phyloP scores from a whole-genome alignment of 345 rosid genomes.

The Arabidopsis thaliana region DNA sequence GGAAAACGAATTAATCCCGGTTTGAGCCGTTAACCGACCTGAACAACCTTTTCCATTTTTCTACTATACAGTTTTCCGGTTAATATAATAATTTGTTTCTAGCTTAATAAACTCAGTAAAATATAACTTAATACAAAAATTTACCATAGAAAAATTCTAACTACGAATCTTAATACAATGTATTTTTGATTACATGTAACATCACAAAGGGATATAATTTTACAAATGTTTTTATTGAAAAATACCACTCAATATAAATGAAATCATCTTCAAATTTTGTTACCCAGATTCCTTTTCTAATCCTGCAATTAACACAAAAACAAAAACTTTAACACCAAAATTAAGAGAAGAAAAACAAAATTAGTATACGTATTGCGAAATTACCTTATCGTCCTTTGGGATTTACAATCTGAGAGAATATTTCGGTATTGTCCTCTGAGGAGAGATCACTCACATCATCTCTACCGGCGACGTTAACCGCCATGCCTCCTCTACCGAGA shows the following conservation, averaged over 20 bases:
- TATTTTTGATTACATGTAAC: constrained; percentile 20
- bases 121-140: background rate
- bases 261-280: constrained; percentile 3
- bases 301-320: constrained; percentile 12
- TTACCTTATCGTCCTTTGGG: constrained; percentile 65
- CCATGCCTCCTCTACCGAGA: background rate
- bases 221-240: constrained; percentile 8
- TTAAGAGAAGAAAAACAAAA: background rate
- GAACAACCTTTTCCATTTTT: background rate
- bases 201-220: constrained; percentile 18
- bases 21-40: background rate
- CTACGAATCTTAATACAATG: constrained; percentile 13
- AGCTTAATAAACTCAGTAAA: background rate
- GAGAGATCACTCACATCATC: constrained; percentile 38
- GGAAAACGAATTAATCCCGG: background rate
- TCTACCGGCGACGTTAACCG: constrained; percentile 45
- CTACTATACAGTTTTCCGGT: background rate
- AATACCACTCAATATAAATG: constrained; percentile 2
- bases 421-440: constrained; percentile 32
- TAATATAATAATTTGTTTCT: background rate
- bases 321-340: background rate
- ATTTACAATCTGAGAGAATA: constrained; percentile 67
- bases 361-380: background rate
- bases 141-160: background rate
- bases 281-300: background rate